Evolutionary conservation across 1,284 basidiomycete genomes (phyloP).

Genomic region (Boletus semigastroideus): DNA sequence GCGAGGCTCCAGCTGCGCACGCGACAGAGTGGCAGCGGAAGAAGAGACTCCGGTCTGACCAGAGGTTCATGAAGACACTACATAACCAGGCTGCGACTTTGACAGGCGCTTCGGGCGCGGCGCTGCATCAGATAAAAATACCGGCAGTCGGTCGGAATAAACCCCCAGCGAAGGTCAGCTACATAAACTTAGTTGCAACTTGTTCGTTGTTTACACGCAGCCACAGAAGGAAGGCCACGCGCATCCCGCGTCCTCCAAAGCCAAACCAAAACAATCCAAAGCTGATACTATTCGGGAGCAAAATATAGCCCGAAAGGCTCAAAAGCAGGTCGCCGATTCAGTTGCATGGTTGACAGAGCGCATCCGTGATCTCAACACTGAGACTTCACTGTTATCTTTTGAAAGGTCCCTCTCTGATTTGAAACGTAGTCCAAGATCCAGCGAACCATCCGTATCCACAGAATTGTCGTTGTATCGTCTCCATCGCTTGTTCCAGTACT

Average conservation of each 20-base stretch:
- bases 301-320: conserved; percentile 25
- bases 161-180: conserved; percentile 15
- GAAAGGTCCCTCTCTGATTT: conserved; percentile 30
- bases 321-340: conserved; percentile 25
- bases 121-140: conserved; percentile 54
- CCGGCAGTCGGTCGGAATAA: conserved; percentile 35
- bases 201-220: not conserved
- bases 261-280: conserved; percentile 23
- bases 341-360: conserved; percentile 20
- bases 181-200: not conserved
- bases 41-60: conserved; percentile 44
- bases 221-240: conserved; percentile 18
- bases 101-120: conserved; percentile 54
- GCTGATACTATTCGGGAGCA: conserved; percentile 30
- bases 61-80: conserved; percentile 55
- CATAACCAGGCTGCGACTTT: conserved; percentile 61
- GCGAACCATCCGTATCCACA: conserved; percentile 43
- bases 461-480: conserved; percentile 55
- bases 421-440: conserved; percentile 41
- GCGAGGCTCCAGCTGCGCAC: conserved; percentile 35
- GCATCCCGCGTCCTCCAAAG: conserved; percentile 13
- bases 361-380: conserved; percentile 33
- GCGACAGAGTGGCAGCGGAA: conserved; percentile 37
- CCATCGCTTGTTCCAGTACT: conserved; percentile 49
- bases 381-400: conserved; percentile 20